Conservation (phyloP, 257 asterid genomes). For the Scutellaria minor region DNA sequence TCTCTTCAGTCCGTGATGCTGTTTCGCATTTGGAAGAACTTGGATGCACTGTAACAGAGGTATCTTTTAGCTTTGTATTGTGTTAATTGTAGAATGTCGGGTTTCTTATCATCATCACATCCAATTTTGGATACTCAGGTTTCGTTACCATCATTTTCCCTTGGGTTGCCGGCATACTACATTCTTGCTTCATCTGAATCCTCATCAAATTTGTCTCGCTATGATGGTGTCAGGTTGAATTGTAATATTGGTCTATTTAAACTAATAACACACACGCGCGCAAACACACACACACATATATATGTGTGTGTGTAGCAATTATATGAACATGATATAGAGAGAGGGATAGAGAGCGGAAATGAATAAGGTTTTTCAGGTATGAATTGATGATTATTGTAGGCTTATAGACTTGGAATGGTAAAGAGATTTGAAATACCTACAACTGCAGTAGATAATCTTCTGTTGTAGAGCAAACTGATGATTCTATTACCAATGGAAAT, state of each 20-base stretch:
- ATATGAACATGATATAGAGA: not conserved
- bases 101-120: slow-evolving; percentile 25
- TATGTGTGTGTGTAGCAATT: not conserved
- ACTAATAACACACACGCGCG: not conserved
- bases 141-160: slow-evolving; percentile 87
- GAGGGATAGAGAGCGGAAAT: slow-evolving; percentile 3
- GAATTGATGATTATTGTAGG: slow-evolving; percentile 3
- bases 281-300: not conserved
- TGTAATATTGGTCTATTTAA: slow-evolving; percentile 18
- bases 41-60: slow-evolving; percentile 84
- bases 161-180: slow-evolving; percentile 97
- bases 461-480: not conserved
- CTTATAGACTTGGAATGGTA: not conserved
- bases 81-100: slow-evolving; percentile 22
- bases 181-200: slow-evolving; percentile 95
- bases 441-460: not conserved
- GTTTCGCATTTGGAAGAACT: slow-evolving; percentile 86
- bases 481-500: slow-evolving; percentile 12
- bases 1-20: slow-evolving; percentile 71
- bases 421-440: not conserved
- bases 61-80: slow-evolving; percentile 32
- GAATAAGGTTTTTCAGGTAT: not conserved
- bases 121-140: slow-evolving; percentile 56
- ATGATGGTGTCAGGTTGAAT: slow-evolving; percentile 86
- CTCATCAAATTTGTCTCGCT: slow-evolving; percentile 96